Evolutionary conservation across 2,329 filamentous ascomycete species (phyloP), one percentile per base, ranked within the genome.

Genomic region (Hypoxylon sp.): DNA sequence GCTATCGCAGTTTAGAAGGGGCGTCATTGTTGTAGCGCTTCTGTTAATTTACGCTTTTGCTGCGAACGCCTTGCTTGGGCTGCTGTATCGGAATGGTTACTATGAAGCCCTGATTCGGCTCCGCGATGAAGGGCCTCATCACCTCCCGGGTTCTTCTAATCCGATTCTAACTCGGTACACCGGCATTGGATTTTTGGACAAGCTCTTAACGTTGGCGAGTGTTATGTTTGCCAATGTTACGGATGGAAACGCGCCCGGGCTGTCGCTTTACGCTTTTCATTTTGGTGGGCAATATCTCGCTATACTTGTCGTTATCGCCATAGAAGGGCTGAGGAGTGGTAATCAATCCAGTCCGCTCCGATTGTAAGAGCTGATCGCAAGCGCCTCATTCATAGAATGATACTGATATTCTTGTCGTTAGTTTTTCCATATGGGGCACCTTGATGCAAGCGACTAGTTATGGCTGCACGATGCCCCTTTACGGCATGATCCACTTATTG

Each of bases 211-310:
- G 11, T 43, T 69, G 43, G 67, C 67, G 19, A 65, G 45, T 11
- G 64, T 69, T 16, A 65, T 69, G 64, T 69, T 69, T 51, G 61
- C 67, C 7, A 67, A 62, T 25, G 67, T 69, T 2, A 69, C 67
- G 2, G 64, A 69, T 43, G 67, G 67, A 23, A 67, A 47, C 14
- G 46, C 48, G 19, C 67, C 64, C 8, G 55, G 61, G 30, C 19
- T 69, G 2, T 69, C 67, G 4, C 64, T 69, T 3, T 69, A 69
- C 27, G 56, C 67, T 5, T 63, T 69, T 34, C 67, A 69, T 52
- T 69, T 69, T 37, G 64, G 57, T 11, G 67, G 67, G 8, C 67
- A 69, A 32, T 69, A 69, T 52, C 63, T 69, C 9, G 67, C 61
- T 21, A 61, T 69, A 56, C 67, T 69, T 11, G 54, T 63, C 21